A percentile compares a stretch with the other conserved stretches of the same genome.
These are phyloP conservation scores for Coelastrella sp. DNA, from an alignment of 139 green algal genomes.

Conservation along the genomic window DNA sequence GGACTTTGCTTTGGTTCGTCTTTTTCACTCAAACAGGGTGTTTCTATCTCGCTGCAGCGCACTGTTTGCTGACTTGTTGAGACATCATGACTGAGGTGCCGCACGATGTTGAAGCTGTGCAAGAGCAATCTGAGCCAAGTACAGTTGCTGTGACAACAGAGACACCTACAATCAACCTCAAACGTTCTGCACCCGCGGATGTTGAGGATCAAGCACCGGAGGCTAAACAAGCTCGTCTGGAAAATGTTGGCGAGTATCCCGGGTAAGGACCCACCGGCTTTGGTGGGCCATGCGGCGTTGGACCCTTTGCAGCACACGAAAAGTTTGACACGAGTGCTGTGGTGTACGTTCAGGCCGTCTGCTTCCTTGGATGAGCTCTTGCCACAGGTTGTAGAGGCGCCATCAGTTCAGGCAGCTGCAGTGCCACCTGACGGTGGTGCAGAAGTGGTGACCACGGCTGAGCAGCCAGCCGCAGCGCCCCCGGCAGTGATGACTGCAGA, in stretches of 20 bases:
- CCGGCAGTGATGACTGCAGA: not conserved
- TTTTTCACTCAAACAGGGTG: no score
- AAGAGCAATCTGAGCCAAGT: not conserved
- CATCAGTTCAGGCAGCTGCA: not conserved
- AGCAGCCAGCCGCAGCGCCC: not conserved
- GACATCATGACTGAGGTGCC: not conserved
- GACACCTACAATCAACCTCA: not conserved
- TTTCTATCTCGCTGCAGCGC: no score
- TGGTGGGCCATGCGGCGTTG: not conserved
- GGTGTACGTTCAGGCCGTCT: no score
- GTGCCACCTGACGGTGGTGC: not conserved
- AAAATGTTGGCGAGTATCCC: not conserved
- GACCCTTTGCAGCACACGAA: not conserved
- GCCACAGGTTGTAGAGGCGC: not conserved
- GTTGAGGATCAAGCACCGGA: not conserved
- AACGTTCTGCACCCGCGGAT: conserved; percentile 17
- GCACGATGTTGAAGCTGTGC: not conserved
- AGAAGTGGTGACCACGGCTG: not conserved
- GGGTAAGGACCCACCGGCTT: not conserved
- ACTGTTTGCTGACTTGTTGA: no score
- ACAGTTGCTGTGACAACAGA: not conserved
- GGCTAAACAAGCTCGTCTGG: conserved; percentile 28
- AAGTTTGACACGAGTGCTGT: no score
- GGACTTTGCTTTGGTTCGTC: no score
- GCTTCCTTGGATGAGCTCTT: no score